phyloP scores from a whole-genome alignment of 192 early-diverging fungal species.

The Radiomyces spectabilis region DNA sequence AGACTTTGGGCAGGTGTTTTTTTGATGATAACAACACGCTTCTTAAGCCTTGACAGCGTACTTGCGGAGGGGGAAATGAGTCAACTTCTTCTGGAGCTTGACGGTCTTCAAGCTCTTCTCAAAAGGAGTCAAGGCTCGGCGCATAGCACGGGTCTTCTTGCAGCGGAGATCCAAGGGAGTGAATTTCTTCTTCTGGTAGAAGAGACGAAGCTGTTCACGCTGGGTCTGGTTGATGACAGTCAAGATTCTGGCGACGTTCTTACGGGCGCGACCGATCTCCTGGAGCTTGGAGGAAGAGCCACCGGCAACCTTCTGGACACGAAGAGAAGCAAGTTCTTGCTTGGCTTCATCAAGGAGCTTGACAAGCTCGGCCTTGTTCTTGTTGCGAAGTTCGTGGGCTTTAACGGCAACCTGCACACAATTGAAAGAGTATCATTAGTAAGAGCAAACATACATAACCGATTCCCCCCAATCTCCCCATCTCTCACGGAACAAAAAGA shows the following conservation, averaged over 20 bases:
- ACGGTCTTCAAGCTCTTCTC: constrained; percentile 80
- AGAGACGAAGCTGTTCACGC: constrained; percentile 79
- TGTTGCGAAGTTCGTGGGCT: constrained; percentile 88
- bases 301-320: constrained; percentile 90
- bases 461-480: too few relatives aligned
- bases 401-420: constrained; percentile 72
- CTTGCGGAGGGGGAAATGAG: constrained; percentile 89
- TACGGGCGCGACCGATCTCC: constrained; percentile 83
- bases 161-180: constrained; percentile 91
- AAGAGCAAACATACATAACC: too few relatives aligned
- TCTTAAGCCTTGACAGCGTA: constrained; percentile 85
- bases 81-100: constrained; percentile 83
- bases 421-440: background rate
- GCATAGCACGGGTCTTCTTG: constrained; percentile 99
- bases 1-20: too few relatives aligned
- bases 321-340: constrained; percentile 87
- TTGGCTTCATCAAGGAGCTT: constrained; percentile 92
- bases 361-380: constrained; percentile 88
- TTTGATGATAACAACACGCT: too few relatives aligned
- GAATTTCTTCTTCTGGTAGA: constrained; percentile 95
- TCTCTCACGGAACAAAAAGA: too few relatives aligned
- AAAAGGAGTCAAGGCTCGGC: constrained; percentile 82
- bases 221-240: constrained; percentile 94
- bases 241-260: constrained; percentile 89
- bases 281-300: constrained; percentile 69